phyloP scores from a whole-genome alignment of 768 basidiomycete species.

The Mycena sanguinolenta region DNA sequence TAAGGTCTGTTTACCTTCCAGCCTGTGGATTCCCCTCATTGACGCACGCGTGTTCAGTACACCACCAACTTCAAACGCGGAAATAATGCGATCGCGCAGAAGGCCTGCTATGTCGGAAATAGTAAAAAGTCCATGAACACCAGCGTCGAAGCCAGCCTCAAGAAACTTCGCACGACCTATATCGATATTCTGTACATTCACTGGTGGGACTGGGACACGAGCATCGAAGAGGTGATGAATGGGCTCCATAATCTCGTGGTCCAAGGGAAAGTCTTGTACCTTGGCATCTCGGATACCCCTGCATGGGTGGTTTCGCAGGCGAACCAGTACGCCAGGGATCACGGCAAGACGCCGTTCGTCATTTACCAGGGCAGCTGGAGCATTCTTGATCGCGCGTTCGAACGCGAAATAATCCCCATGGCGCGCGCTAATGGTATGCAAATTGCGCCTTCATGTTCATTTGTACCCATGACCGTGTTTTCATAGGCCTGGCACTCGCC shows the following conservation, averaged over 20 bases:
- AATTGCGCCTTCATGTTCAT: not conserved
- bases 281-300: conserved; percentile 31
- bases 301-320: conserved; percentile 25
- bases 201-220: conserved; percentile 66
- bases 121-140: conserved; percentile 54
- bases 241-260: conserved; percentile 64
- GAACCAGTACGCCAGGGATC: conserved; percentile 18
- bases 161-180: conserved; percentile 60
- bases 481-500: conserved; percentile 14
- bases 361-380: conserved; percentile 22
- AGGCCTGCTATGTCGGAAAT: conserved; percentile 57
- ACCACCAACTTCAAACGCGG: conserved; percentile 40
- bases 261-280: conserved; percentile 64
- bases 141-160: conserved; percentile 57
- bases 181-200: conserved; percentile 63
- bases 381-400: conserved; percentile 23
- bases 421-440: conserved; percentile 18
- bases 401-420: conserved; percentile 29
- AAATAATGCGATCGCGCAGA: conserved; percentile 36
- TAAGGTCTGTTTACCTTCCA: conserved; percentile 42
- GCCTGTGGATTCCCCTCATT: not conserved
- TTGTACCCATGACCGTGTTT: not conserved
- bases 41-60: conserved; percentile 28
- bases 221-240: conserved; percentile 70
- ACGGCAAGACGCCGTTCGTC: conserved; percentile 20